Evolutionary conservation across 2,329 filamentous ascomycete species (phyloP).

Genomic region (Pseudonectria foliicola): DNA sequence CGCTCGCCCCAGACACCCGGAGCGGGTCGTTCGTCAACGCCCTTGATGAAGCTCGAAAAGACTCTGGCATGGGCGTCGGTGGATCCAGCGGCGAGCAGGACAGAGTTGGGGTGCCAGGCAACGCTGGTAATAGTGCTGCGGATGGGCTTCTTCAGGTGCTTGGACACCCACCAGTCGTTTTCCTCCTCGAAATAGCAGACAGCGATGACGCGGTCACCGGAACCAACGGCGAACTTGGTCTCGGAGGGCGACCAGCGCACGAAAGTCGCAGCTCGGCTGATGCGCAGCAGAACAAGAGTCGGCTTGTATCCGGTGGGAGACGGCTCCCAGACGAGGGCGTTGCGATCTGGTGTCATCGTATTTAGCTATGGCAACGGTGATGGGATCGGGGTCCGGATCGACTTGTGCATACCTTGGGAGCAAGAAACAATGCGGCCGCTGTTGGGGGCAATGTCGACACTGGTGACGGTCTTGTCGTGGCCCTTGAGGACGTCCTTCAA

Average conservation of each 20-base stretch:
- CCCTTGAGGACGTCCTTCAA: constrained; percentile 90
- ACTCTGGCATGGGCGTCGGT: constrained; percentile 95
- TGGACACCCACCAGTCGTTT: constrained; percentile 99
- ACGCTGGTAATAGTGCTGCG: constrained; percentile 93
- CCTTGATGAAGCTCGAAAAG: constrained; percentile 94
- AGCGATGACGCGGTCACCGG: constrained; percentile 88
- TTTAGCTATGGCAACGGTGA: neutral
- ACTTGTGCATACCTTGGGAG: constrained; percentile 80
- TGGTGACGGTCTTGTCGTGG: constrained; percentile 94
- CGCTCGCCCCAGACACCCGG: constrained; percentile 90
- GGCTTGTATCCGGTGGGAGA: constrained; percentile 92
- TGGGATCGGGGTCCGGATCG: neutral
- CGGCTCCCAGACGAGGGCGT: constrained; percentile 96
- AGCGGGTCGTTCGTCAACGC: constrained; percentile 78
- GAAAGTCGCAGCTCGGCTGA: constrained; percentile 93
- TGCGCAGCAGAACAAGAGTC: constrained; percentile 90
- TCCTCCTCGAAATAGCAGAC: constrained; percentile 99
- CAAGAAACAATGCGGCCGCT: constrained; percentile 95
- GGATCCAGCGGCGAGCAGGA: constrained; percentile 89
- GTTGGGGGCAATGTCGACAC: constrained; percentile 87
- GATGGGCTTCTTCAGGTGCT: constrained; percentile 98
- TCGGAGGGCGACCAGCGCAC: constrained; percentile 96
- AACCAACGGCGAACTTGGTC: constrained; percentile 95
- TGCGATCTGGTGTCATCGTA: constrained; percentile 60
- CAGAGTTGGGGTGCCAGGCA: constrained; percentile 95